A percentile compares a stretch with the other conserved stretches of the same genome.
Evolutionary conservation across 2,329 filamentous ascomycete genomes (phyloP).

Genomic region (Apiospora marii): DNA sequence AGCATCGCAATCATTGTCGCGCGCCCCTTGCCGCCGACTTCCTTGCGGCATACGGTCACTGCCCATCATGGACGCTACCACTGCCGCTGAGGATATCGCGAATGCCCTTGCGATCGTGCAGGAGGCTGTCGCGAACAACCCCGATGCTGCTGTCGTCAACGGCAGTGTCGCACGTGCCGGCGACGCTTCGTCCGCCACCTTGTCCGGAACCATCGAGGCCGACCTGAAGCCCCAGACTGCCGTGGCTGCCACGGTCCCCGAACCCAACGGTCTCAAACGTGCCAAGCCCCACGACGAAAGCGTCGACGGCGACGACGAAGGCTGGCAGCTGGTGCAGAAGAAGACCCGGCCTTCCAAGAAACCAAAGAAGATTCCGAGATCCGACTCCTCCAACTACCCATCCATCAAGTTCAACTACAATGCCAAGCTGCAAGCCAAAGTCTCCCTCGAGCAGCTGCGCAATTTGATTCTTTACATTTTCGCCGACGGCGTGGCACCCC

Average conservation of each 20-base stretch:
- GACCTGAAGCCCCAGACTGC: background rate
- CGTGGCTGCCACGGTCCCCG: background rate
- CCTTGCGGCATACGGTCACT: conserved; percentile 8
- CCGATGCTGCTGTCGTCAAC: conserved; percentile 25
- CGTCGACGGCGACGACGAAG: conserved; percentile 42
- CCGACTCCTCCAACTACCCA: conserved; percentile 65
- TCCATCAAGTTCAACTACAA: conserved; percentile 64
- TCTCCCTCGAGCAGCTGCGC: conserved; percentile 69
- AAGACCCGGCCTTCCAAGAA: conserved; percentile 58
- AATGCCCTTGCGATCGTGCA: conserved; percentile 28
- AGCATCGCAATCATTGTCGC: conserved; percentile 11
- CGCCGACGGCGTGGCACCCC: conserved; percentile 69
- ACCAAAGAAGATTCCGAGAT: conserved; percentile 66
- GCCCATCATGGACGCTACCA: conserved; percentile 26
- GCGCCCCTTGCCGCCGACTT: conserved; percentile 10
- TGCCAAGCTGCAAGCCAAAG: conserved; percentile 66
- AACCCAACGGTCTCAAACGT: conserved; percentile 55
- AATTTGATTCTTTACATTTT: conserved; percentile 72
- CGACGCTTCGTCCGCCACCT: background rate
- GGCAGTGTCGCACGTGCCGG: conserved; percentile 17
- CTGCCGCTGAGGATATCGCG: conserved; percentile 26
- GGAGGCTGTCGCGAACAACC: conserved; percentile 28
- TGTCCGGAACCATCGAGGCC: conserved; percentile 15
- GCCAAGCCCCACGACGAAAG: conserved; percentile 54
- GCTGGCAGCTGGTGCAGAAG: conserved; percentile 64